Percentiles rank a stretch among this genome's conserved stretches.
Conservation (phyloP, 2,329 filamentous ascomycete genomes). For the Calonectria pauciramosa region DNA sequence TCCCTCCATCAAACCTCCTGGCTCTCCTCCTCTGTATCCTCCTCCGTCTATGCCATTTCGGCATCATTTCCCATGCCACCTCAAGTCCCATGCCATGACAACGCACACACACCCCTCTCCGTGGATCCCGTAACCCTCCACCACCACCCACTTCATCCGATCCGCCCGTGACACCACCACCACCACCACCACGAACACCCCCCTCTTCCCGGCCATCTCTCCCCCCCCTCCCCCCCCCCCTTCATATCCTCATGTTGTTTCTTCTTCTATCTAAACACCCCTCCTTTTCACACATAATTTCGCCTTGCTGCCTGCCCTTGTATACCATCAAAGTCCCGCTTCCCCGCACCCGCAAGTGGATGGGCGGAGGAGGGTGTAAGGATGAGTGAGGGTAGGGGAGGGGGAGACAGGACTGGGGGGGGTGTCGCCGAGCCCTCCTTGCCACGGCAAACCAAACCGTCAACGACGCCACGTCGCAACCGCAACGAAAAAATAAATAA, state of each 20-base stretch:
- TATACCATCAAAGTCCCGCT: constrained; percentile 1
- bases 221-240: background rate
- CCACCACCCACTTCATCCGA: background rate
- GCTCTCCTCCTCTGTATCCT: background rate
- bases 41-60: background rate
- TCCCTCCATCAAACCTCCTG: background rate
- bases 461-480: constrained; percentile 20
- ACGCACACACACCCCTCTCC: background rate
- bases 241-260: too few relatives aligned
- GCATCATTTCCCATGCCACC: background rate
- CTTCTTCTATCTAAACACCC: background rate
- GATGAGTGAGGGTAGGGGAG: background rate
- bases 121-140: background rate
- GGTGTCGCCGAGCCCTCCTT: background rate
- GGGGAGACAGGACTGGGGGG: background rate
- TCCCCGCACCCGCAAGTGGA: constrained; percentile 2
- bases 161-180: background rate
- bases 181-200: background rate
- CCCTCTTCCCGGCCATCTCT: background rate
- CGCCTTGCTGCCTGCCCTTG: background rate
- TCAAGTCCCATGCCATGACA: constrained; percentile 5
- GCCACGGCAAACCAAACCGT: constrained; percentile 6
- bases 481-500: background rate
- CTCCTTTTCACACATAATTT: background rate
- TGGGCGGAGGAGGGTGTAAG: background rate